These are phyloP conservation scores for Fraxinus floribunda DNA, from an alignment of 305 asterid genomes.

Conservation along the genomic window DNA sequence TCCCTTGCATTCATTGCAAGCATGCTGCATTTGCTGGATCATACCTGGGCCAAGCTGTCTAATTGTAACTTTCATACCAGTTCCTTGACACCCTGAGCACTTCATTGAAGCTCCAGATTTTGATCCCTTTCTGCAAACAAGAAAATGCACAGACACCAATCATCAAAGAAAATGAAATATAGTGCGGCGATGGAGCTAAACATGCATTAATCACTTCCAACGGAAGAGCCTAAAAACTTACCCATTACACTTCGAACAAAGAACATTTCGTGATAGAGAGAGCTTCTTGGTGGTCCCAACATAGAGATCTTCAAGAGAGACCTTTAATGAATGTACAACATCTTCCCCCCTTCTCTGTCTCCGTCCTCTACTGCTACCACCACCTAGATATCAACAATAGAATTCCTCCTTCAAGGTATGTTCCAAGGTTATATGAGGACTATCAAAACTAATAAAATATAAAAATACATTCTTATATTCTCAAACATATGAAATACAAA, in stretches of 20 bases:
- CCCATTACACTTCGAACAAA: conserved; percentile 58
- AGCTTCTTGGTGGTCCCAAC: conserved; percentile 57
- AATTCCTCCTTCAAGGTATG: neutral
- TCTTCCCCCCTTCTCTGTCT: conserved; percentile 70
- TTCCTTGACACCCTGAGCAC: conserved; percentile 56
- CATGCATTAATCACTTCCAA: neutral
- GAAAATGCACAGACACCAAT: neutral
- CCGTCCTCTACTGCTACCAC: conserved; percentile 63
- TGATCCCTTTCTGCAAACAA: conserved; percentile 47
- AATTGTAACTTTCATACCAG: conserved; percentile 56
- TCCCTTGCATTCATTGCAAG: conserved; percentile 58
- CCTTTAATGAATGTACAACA: conserved; percentile 61
- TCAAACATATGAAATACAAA: neutral
- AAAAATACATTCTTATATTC: neutral
- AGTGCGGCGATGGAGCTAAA: neutral
- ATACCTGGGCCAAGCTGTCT: conserved; percentile 68
- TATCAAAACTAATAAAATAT: neutral
- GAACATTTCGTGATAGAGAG: conserved; percentile 52
- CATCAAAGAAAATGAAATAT: neutral
- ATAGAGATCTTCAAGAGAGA: conserved; percentile 54
- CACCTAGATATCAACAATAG: conserved; percentile 37
- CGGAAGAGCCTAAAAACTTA: conserved; percentile 9
- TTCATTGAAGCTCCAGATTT: conserved; percentile 54
- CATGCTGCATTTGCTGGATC: conserved; percentile 69
- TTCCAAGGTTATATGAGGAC: neutral